Percentiles rank a stretch among this genome's conserved stretches.
These are phyloP conservation scores for Kodamaea arcana DNA, from an alignment of 1,139 yeast species.

Conservation along the genomic window DNA sequence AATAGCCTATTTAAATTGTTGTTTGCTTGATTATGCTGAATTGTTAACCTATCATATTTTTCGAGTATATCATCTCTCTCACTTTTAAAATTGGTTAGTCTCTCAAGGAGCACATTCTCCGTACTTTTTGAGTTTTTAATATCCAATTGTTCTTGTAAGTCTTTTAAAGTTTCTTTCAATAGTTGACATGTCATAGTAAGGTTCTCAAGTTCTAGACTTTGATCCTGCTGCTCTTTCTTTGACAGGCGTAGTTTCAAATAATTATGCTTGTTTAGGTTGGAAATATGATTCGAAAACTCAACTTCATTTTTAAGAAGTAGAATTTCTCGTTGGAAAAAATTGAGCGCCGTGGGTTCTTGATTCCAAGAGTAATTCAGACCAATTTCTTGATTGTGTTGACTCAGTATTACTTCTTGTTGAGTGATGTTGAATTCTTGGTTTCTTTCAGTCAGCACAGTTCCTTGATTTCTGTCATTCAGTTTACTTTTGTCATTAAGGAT, in stretches of 20 bases:
- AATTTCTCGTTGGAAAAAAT: slow-evolving; percentile 56
- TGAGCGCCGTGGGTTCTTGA: slow-evolving; percentile 18
- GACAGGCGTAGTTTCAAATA: slow-evolving; percentile 19
- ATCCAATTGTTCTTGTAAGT: not conserved
- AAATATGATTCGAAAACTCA: slow-evolving; percentile 56
- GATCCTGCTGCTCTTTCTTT: not conserved
- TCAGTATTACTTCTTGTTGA: too few relatives aligned
- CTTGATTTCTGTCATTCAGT: too few relatives aligned
- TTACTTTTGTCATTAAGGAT: too few relatives aligned
- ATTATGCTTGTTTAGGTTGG: slow-evolving; percentile 47
- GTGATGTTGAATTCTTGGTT: too few relatives aligned
- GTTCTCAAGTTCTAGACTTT: slow-evolving; percentile 1
- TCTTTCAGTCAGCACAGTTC: too few relatives aligned
- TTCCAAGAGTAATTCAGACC: too few relatives aligned
- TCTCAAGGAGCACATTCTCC: not conserved
- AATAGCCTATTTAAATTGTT: slow-evolving; percentile 20
- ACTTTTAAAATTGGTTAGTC: slow-evolving; percentile 2
- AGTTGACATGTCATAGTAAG: slow-evolving; percentile 2
- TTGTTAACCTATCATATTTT: slow-evolving; percentile 1
- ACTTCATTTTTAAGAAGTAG: slow-evolving; percentile 58
- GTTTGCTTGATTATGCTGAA: not conserved
- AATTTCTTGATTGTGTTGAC: too few relatives aligned
- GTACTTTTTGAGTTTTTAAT: not conserved
- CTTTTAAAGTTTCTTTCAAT: not conserved
- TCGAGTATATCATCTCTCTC: slow-evolving; percentile 2